Conservation (phyloP, 179 eudicot species). For the Beta macrorhiza region DNA sequence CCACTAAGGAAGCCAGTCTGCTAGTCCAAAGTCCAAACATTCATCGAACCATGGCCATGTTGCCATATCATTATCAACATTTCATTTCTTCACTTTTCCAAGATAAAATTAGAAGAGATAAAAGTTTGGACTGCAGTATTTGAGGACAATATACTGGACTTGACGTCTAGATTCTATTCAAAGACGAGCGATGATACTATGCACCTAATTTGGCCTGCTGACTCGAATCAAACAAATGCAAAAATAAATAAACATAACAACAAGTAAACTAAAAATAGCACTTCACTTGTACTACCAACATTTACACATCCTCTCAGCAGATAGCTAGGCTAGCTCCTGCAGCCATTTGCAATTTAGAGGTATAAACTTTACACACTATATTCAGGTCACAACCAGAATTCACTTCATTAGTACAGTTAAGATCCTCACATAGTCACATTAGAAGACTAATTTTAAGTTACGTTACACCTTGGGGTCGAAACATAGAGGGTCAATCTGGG, state of each 20-base stretch:
- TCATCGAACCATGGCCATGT: neutral
- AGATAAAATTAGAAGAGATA: neutral
- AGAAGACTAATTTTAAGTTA: neutral
- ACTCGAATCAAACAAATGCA: neutral
- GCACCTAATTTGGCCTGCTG: too few species aligned
- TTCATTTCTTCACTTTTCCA: conserved; percentile 2
- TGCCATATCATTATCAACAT: neutral
- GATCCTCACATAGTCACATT: neutral
- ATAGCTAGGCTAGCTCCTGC: neutral
- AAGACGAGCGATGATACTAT: too few species aligned
- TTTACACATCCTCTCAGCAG: too few species aligned
- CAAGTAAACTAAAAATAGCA: neutral
- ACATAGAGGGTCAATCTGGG: neutral
- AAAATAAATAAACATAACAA: neutral
- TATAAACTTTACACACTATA: neutral
- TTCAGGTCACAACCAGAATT: neutral
- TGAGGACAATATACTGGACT: neutral
- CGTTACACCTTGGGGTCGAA: conserved; percentile 4
- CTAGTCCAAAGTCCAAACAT: neutral
- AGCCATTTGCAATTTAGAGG: neutral
- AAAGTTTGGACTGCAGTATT: neutral
- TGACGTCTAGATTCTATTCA: too few species aligned
- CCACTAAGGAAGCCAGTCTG: conserved; percentile 1
- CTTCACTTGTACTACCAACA: neutral
- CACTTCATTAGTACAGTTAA: conserved; percentile 15